Evolutionary conservation across 192 early-diverging fungal genomes (phyloP).

Genomic region (Coemansia sp.): DNA sequence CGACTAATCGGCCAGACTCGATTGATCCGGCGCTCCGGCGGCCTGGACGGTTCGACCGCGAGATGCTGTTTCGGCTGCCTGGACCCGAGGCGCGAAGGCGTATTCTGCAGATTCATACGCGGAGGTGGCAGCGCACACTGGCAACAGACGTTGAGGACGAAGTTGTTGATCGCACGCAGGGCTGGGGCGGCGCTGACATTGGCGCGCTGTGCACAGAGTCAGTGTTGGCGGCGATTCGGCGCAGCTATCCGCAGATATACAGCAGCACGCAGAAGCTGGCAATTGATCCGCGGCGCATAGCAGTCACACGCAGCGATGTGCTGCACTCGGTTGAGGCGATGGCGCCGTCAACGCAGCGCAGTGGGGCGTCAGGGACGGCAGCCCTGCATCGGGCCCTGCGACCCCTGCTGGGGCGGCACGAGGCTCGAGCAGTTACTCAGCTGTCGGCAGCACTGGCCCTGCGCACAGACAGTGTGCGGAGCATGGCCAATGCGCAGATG

Average conservation of each 20-base stretch:
- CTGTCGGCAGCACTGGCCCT: constrained; percentile 30
- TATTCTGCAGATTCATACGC: constrained; percentile 76
- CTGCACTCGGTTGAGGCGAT: constrained; percentile 26
- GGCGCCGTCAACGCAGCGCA: constrained; percentile 15
- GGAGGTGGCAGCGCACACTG: constrained; percentile 59
- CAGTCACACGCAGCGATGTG: constrained; percentile 62
- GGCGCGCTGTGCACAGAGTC: constrained; percentile 85
- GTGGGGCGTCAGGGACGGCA: not conserved
- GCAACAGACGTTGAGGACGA: constrained; percentile 50
- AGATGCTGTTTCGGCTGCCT: constrained; percentile 89
- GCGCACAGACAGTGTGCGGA: not conserved
- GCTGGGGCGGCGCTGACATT: constrained; percentile 96
- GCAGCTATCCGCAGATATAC: constrained; percentile 69
- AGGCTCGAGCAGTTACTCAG: constrained; percentile 2
- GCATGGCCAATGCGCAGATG: no score
- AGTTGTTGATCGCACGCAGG: constrained; percentile 74
- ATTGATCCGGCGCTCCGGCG: constrained; percentile 88
- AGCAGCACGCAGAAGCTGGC: constrained; percentile 35
- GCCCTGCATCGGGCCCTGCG: constrained; percentile 6
- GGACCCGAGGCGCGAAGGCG: constrained; percentile 63
- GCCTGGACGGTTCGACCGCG: constrained; percentile 91
- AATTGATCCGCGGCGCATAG: constrained; percentile 52
- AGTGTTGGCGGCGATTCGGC: constrained; percentile 51
- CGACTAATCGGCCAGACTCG: constrained; percentile 96
- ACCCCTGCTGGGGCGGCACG: constrained; percentile 2